Evolutionary conservation across 441 rosid genomes (phyloP).

Genomic region (Sinapis alba): DNA sequence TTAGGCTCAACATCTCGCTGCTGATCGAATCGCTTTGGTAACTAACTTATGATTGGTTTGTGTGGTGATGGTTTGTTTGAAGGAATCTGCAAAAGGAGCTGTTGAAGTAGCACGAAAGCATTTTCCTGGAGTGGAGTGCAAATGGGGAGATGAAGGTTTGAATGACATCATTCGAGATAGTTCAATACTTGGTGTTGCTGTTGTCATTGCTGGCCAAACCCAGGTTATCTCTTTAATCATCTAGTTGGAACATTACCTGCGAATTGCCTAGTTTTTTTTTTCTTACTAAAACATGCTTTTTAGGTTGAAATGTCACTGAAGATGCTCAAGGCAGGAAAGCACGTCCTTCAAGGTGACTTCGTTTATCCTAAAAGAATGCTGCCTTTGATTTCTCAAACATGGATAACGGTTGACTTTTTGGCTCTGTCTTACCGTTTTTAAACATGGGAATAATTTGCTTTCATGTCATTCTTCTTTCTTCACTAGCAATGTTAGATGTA

Average conservation of each 20-base stretch:
- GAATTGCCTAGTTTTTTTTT: background rate
- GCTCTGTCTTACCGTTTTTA: background rate
- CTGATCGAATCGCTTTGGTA: background rate
- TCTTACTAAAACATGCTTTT: background rate
- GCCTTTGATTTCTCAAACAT: slow-evolving; percentile 20
- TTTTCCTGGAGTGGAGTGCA: slow-evolving; percentile 75
- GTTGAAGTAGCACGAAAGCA: slow-evolving; percentile 77
- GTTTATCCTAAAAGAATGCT: slow-evolving; percentile 5
- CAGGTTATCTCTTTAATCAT: slow-evolving; percentile 50
- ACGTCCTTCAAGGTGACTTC: slow-evolving; percentile 81
- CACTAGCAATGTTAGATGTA: slow-evolving; percentile 6
- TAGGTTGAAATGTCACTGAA: slow-evolving; percentile 85
- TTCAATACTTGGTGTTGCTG: slow-evolving; percentile 79
- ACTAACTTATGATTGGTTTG: background rate
- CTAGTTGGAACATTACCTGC: background rate
- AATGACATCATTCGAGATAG: slow-evolving; percentile 68
- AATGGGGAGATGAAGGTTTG: slow-evolving; percentile 90
- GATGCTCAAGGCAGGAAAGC: slow-evolving; percentile 92
- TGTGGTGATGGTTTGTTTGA: slow-evolving; percentile 27
- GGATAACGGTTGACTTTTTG: background rate
- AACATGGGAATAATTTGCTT: background rate
- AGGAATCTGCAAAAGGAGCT: slow-evolving; percentile 88
- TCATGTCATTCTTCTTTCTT: background rate
- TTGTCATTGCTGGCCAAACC: slow-evolving; percentile 86
- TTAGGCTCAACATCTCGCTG: background rate